A percentile compares a stretch with the other conserved stretches of the same genome.
Conservation (phyloP, 495 filamentous ascomycete genomes). For the Geoglossum glabrum region DNA sequence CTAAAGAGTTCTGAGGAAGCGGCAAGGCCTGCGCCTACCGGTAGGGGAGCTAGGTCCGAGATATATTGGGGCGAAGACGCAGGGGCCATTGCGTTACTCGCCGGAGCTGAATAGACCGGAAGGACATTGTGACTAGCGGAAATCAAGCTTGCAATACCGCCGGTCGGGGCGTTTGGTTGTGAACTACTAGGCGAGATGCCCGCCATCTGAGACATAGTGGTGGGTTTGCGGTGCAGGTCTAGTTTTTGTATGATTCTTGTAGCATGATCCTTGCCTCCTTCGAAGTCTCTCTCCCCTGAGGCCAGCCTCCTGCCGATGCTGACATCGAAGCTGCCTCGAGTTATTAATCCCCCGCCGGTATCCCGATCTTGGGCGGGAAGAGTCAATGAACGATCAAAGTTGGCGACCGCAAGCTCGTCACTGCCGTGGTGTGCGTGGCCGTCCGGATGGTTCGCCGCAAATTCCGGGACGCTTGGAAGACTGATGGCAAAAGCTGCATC, state of each 20-base stretch:
- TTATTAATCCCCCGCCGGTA: slow-evolving; percentile 18
- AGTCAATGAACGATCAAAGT: slow-evolving; percentile 37
- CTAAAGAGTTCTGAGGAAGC: background rate
- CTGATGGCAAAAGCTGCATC: slow-evolving; percentile 89
- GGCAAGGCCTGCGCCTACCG: background rate
- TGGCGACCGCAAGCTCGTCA: slow-evolving; percentile 28
- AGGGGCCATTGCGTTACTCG: slow-evolving; percentile 9
- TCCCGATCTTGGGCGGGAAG: slow-evolving; percentile 50
- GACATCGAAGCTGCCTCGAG: slow-evolving; percentile 56
- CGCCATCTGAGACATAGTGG: slow-evolving; percentile 21
- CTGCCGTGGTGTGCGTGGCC: slow-evolving; percentile 36
- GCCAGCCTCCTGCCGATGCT: slow-evolving; percentile 24
- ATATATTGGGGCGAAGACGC: slow-evolving; percentile 14
- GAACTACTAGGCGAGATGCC: slow-evolving; percentile 16
- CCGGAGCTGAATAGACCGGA: slow-evolving; percentile 28
- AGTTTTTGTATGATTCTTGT: slow-evolving; percentile 81
- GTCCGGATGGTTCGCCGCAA: slow-evolving; percentile 57
- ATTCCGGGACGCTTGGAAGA: slow-evolving; percentile 69
- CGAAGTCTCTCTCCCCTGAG: slow-evolving; percentile 33
- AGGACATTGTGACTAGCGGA: slow-evolving; percentile 68
- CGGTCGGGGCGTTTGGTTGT: slow-evolving; percentile 17
- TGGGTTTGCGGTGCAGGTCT: slow-evolving; percentile 69
- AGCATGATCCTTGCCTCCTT: slow-evolving; percentile 53
- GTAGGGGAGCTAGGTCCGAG: background rate
- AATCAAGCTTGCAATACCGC: slow-evolving; percentile 71